phyloP scores from a whole-genome alignment of 495 filamentous ascomycete genomes.

The Penicillium samsonianum region DNA sequence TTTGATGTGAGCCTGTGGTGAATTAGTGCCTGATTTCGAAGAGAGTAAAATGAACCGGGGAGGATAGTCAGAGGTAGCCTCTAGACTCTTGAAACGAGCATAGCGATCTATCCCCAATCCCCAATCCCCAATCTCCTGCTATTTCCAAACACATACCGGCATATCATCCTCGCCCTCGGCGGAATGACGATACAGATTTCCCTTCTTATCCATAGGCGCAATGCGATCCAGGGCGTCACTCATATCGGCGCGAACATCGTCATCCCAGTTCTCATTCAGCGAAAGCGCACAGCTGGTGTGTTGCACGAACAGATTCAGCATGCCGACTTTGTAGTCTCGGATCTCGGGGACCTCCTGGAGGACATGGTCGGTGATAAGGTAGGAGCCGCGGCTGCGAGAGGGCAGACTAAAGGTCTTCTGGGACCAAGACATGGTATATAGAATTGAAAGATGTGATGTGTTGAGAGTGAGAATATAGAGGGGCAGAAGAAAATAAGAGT shows the following conservation, averaged over 20 bases:
- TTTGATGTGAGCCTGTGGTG: slow-evolving; percentile 79
- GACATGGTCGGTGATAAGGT: slow-evolving; percentile 83
- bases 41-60: not conserved
- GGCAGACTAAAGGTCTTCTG: slow-evolving; percentile 82
- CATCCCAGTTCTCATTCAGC: slow-evolving; percentile 95
- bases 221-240: slow-evolving; percentile 89
- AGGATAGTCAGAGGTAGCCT: not conserved
- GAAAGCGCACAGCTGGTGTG: slow-evolving; percentile 85
- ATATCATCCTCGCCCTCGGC: slow-evolving; percentile 93
- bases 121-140: not conserved
- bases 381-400: slow-evolving; percentile 72
- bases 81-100: not conserved
- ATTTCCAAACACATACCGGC: slow-evolving; percentile 55
- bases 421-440: slow-evolving; percentile 63
- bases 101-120: not conserved
- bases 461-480: not conserved
- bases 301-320: slow-evolving; percentile 87
- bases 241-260: slow-evolving; percentile 82
- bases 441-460: not conserved
- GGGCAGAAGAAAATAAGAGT: slow-evolving; percentile 21
- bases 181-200: slow-evolving; percentile 77
- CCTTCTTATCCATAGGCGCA: slow-evolving; percentile 73
- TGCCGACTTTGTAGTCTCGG: slow-evolving; percentile 74
- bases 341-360: slow-evolving; percentile 71
- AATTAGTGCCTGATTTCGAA: slow-evolving; percentile 6